phyloP scores from a whole-genome alignment of 352 stramenopile genomes.

The Globisporangium orthogonon region DNA sequence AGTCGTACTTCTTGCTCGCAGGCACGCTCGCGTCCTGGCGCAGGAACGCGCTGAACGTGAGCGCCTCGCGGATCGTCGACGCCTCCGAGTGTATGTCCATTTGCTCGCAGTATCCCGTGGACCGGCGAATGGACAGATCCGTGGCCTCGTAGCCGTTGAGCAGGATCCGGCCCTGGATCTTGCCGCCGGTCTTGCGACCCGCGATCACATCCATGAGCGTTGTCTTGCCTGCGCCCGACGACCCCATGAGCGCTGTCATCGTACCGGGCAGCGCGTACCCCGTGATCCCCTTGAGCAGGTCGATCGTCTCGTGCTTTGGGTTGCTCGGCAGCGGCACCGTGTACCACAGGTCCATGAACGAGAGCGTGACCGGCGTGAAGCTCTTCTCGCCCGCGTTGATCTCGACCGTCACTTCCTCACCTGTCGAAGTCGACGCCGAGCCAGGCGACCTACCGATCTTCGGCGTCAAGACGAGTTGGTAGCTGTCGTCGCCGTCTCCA shows the following conservation, averaged over 20 bases:
- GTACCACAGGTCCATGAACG: not conserved
- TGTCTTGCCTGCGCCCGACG: not conserved
- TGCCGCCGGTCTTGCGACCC: not conserved
- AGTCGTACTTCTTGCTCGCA: not conserved
- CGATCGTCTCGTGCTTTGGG: not conserved
- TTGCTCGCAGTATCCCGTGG: conserved; percentile 57
- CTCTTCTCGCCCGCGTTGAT: no score
- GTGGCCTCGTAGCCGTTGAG: not conserved
- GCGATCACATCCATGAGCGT: not conserved
- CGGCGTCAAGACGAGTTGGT: no score
- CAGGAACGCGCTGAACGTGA: conserved; percentile 86
- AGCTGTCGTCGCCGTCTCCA: no score
- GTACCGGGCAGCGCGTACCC: not conserved
- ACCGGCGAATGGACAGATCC: not conserved
- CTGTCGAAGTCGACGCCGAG: no score
- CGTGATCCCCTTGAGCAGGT: not conserved
- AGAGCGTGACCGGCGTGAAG: not conserved
- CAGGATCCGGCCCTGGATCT: not conserved
- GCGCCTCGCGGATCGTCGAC: conserved; percentile 83
- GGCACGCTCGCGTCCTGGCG: conserved; percentile 17
- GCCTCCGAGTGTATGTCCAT: conserved; percentile 87
- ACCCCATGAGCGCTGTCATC: not conserved
- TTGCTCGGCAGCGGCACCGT: not conserved
- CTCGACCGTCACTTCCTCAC: no score
- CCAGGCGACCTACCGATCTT: no score